A percentile compares a stretch with the other conserved stretches of the same genome.
phyloP scores from a whole-genome alignment of 164 flowering plant genomes.

The Nymphaea colorata region DNA sequence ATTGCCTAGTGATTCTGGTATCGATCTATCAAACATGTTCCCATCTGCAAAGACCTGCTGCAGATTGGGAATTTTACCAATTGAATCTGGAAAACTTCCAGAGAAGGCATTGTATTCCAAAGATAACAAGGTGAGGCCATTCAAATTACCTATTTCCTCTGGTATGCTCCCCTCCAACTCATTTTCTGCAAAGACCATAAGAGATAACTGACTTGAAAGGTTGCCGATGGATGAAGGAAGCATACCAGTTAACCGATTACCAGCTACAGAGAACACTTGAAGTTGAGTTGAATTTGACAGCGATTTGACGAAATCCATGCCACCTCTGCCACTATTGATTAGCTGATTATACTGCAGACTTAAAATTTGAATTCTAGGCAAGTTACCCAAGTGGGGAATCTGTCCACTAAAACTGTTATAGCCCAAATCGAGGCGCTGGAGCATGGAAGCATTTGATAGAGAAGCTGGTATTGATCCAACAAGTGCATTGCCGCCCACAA shows the following conservation, averaged over 20 bases:
- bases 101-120: background rate
- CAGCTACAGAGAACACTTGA: background rate
- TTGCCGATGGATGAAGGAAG: background rate
- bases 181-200: background rate
- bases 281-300: slow-evolving; percentile 4
- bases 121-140: background rate
- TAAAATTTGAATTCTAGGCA: slow-evolving; percentile 3
- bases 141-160: background rate
- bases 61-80: slow-evolving; percentile 1
- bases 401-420: slow-evolving; percentile 4
- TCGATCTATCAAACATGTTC: background rate
- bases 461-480: slow-evolving; percentile 3
- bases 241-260: background rate
- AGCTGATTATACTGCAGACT: slow-evolving; percentile 5
- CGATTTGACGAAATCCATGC: slow-evolving; percentile 1
- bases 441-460: slow-evolving; percentile 1
- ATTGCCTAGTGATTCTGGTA: slow-evolving; percentile 1
- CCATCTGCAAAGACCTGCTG: background rate
- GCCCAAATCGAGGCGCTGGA: background rate
- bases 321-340: background rate
- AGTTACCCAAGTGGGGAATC: background rate
- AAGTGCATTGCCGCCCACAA: background rate
- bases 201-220: background rate
- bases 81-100: background rate
- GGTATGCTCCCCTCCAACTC: background rate